Evolutionary conservation across 192 early-diverging fungal genomes (phyloP).

Genomic region (Podila clonocystis): DNA sequence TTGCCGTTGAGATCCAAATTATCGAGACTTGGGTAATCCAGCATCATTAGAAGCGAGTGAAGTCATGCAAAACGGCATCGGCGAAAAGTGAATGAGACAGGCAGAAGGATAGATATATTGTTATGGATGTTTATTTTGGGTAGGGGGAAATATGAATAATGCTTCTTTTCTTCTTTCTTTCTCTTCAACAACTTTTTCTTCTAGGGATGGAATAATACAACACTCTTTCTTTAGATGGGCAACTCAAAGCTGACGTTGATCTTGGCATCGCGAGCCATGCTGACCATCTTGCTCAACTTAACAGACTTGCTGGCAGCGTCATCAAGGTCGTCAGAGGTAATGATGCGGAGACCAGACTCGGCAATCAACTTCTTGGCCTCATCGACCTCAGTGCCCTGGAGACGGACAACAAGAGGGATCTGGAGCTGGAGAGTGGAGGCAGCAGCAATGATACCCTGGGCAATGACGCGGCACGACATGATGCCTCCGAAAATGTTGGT

Average conservation of each 20-base stretch:
- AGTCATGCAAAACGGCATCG: too few species aligned
- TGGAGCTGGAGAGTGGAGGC: constrained; percentile 90
- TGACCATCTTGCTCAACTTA: constrained; percentile 82
- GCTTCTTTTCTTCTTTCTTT: too few species aligned
- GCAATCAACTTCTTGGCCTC: constrained; percentile 93
- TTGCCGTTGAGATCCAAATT: too few species aligned
- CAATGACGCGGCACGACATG: constrained; percentile 99
- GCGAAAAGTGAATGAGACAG: too few species aligned
- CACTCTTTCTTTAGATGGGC: constrained; percentile 36
- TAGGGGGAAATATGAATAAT: too few species aligned
- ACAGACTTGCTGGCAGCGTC: constrained; percentile 93
- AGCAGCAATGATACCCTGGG: constrained; percentile 97
- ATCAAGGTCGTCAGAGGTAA: constrained; percentile 95
- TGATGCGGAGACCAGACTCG: constrained; percentile 92
- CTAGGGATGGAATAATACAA: background rate
- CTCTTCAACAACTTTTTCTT: too few species aligned
- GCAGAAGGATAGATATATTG: too few species aligned
- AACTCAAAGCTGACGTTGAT: constrained; percentile 79
- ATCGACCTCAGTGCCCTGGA: constrained; percentile 93
- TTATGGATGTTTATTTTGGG: too few species aligned
- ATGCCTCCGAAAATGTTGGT: constrained; percentile 99
- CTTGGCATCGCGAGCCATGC: constrained; percentile 77
- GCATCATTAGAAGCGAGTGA: too few species aligned
- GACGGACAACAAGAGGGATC: constrained; percentile 95
- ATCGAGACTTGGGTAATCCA: too few species aligned